These are phyloP conservation scores for Lactarius indigo DNA, from an alignment of 768 basidiomycete genomes.

Conservation along the genomic window DNA sequence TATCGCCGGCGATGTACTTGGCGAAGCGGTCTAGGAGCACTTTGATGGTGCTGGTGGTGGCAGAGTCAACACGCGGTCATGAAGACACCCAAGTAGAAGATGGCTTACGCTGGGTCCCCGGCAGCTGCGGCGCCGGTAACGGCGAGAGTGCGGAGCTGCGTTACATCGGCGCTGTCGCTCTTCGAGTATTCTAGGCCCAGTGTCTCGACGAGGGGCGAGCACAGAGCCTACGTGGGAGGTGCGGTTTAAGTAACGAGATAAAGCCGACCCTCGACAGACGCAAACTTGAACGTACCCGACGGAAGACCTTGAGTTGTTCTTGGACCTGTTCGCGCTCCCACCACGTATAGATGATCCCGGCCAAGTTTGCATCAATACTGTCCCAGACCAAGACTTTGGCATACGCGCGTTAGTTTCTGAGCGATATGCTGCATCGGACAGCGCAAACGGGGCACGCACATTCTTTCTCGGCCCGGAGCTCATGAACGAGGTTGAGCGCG, in stretches of 20 bases:
- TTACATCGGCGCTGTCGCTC: slow-evolving; percentile 62
- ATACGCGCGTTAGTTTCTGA: slow-evolving; percentile 5
- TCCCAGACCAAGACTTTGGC: slow-evolving; percentile 78
- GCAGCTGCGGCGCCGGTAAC: slow-evolving; percentile 53
- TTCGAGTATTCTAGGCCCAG: slow-evolving; percentile 74
- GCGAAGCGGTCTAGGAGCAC: slow-evolving; percentile 72
- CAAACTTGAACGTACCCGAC: slow-evolving; percentile 46
- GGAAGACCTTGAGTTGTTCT: slow-evolving; percentile 45
- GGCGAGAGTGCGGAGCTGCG: slow-evolving; percentile 71
- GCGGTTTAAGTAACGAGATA: not conserved
- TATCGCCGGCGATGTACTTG: slow-evolving; percentile 65
- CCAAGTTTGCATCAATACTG: slow-evolving; percentile 57
- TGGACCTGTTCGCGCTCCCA: slow-evolving; percentile 69
- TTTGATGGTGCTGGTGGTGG: slow-evolving; percentile 55
- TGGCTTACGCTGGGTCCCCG: slow-evolving; percentile 40
- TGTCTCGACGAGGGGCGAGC: slow-evolving; percentile 70
- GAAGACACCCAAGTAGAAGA: not conserved
- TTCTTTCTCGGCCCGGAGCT: slow-evolving; percentile 71
- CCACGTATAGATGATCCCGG: slow-evolving; percentile 60
- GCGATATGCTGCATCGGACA: not conserved
- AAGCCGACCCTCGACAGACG: not conserved
- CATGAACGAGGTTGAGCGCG: slow-evolving; percentile 67
- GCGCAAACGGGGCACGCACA: slow-evolving; percentile 40
- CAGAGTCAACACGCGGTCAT: slow-evolving; percentile 27
- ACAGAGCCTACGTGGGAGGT: slow-evolving; percentile 47